A percentile compares a stretch with the other conserved stretches of the same genome.
These are phyloP conservation scores for Nannizzia gypsea DNA, from an alignment of 2,329 filamentous ascomycete species.

Conservation along the genomic window DNA sequence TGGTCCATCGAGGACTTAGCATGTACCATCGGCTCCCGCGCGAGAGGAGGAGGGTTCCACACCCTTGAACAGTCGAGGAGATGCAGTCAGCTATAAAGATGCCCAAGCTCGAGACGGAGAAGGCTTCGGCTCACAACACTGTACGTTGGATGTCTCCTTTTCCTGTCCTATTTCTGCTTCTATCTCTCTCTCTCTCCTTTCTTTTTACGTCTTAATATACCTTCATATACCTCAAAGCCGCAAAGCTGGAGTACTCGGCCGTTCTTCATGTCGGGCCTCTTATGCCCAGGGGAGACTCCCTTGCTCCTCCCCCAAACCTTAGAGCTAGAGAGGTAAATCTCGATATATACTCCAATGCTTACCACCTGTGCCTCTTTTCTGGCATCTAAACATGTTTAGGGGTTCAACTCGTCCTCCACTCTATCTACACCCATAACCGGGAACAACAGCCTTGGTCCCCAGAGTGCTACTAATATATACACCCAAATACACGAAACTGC, in stretches of 20 bases:
- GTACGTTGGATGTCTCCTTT: background rate
- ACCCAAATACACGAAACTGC: slow-evolving; percentile 70
- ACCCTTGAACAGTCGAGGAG: background rate
- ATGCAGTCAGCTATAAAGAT: slow-evolving; percentile 4
- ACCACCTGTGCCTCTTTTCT: background rate
- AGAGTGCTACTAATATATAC: slow-evolving; percentile 47
- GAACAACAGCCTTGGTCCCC: slow-evolving; percentile 28
- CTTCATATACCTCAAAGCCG: background rate
- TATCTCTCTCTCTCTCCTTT: background rate
- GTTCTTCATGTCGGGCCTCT: background rate
- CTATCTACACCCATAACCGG: slow-evolving; percentile 25
- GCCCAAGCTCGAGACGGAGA: background rate
- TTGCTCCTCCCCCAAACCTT: background rate
- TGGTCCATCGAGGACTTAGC: background rate
- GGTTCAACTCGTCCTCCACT: slow-evolving; percentile 12
- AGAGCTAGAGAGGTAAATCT: background rate
- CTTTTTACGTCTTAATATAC: background rate
- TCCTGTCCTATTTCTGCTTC: background rate
- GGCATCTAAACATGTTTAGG: slow-evolving; percentile 15
- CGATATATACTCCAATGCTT: background rate
- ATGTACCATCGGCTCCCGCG: background rate
- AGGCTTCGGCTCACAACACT: slow-evolving; percentile 2
- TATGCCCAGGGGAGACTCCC: background rate
- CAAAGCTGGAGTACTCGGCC: slow-evolving; percentile 2
- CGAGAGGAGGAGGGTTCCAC: background rate